Evolutionary conservation across 2,329 filamentous ascomycete genomes (phyloP), one percentile per base, ranked within the genome.

Genomic region (Corniculantispora saksenae): DNA sequence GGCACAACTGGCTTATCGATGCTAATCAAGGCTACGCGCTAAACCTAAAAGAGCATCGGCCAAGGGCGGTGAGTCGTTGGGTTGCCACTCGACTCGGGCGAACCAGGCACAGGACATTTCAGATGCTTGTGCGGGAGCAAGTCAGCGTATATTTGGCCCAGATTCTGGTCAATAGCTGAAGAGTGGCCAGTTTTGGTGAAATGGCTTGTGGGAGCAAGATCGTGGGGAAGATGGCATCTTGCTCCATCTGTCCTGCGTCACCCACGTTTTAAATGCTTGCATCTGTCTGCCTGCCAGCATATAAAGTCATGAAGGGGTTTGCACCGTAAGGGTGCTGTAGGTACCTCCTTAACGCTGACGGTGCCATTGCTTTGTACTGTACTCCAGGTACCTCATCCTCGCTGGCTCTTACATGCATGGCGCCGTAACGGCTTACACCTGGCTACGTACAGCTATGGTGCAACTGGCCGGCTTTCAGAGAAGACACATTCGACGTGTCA

Each of bases 41-140:
- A 65, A 61, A 15, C 63, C 57, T 10, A 47, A 65, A 55, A 17
- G 6, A 38, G 62, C 5, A 10, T 40, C 40, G 57, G 56, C 50
- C 63, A 53, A 55, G 63, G 63, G 63, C 63, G 57, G 63, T 65
- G 63, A 65, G 63, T n/a, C 56, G 27, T n/a, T 12, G 12, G 45
- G 38, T 60, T 45, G 50, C 63, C 56, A 65, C 55, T 55, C 21
- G 25, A 13, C 27, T 63, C 63, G 63, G 63, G 63, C 63, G 63
- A 65, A 65, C 63, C 63, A 65, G 63, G 63, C 63, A 65, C 56
- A 55, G 50, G 23, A 27, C 25, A 65, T 65, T 65, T 65, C 63
- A 61, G 63, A 65, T 65, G 63, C 63, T 61, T 65, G 56, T 29
- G 27, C 29, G 45, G 19, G 6, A 19, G 29, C 21, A 38, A 43